Evolutionary conservation across 495 filamentous ascomycete species (phyloP).

Genomic region (Poronia punctata): DNA sequence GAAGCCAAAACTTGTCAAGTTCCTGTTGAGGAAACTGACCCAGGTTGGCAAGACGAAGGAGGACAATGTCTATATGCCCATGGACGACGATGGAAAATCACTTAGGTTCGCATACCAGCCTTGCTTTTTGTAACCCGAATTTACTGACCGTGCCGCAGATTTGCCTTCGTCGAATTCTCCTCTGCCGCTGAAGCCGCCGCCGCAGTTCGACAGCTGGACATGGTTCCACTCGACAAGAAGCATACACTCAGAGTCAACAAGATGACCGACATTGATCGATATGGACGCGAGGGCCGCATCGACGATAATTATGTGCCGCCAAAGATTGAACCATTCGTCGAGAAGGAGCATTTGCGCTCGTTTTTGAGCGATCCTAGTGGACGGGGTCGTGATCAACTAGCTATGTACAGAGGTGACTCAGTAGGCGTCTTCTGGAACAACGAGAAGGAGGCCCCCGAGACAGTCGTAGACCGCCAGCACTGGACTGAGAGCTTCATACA

Average conservation of each 20-base stretch:
- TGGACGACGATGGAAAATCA: conserved; percentile 73
- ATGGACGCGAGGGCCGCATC: conserved; percentile 85
- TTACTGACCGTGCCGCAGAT: conserved; percentile 43
- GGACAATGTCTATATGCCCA: conserved; percentile 86
- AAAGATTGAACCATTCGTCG: conserved; percentile 66
- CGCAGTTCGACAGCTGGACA: conserved; percentile 79
- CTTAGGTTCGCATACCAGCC: conserved; percentile 56
- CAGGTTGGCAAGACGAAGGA: conserved; percentile 75
- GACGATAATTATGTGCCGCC: conserved; percentile 83
- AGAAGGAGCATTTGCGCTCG: conserved; percentile 91
- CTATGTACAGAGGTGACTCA: conserved; percentile 80
- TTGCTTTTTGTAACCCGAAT: neutral
- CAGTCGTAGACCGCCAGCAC: conserved; percentile 78
- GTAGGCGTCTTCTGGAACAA: conserved; percentile 98
- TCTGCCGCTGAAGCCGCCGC: conserved; percentile 84
- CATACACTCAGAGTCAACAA: conserved; percentile 96
- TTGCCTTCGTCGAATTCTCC: conserved; percentile 92
- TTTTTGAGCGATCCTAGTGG: conserved; percentile 82
- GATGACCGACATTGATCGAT: conserved; percentile 93
- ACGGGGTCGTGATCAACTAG: conserved; percentile 88
- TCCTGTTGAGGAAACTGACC: conserved; percentile 84
- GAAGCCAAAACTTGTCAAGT: conserved; percentile 87
- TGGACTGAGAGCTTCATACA: conserved; percentile 98
- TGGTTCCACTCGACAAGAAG: conserved; percentile 82
- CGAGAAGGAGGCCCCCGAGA: conserved; percentile 83